These are phyloP conservation scores for Arthroderma uncinatum DNA, from an alignment of 2,329 filamentous ascomycete species.

Conservation along the genomic window DNA sequence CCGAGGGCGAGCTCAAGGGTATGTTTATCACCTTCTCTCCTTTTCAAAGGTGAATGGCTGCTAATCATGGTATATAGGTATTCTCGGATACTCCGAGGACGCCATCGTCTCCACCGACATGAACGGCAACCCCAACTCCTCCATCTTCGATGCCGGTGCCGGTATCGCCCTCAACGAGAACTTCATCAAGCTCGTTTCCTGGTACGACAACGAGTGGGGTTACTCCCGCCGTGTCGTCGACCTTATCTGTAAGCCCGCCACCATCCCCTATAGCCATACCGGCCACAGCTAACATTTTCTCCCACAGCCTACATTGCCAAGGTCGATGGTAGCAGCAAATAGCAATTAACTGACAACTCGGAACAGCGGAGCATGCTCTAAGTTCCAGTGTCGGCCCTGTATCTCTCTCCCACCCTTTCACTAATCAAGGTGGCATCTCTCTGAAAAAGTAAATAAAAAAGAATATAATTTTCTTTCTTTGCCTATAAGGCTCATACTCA, in stretches of 20 bases:
- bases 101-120: constrained; percentile 89
- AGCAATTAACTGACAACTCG: constrained; percentile 28
- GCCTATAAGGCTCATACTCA: neutral
- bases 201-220: constrained; percentile 99
- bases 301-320: constrained; percentile 62
- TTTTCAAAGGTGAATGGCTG: neutral
- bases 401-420: neutral
- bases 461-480: neutral
- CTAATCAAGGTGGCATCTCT: too few species aligned
- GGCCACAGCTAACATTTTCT: constrained; percentile 19
- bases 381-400: neutral
- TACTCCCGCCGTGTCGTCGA: constrained; percentile 94
- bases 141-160: constrained; percentile 98
- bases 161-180: constrained; percentile 97
- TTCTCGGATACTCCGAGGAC: constrained; percentile 93
- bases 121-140: constrained; percentile 84
- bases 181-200: constrained; percentile 96
- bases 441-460: constrained; percentile 1
- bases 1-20: constrained; percentile 79
- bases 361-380: constrained; percentile 28
- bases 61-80: constrained; percentile 43
- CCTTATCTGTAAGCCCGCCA: constrained; percentile 43
- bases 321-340: constrained; percentile 46
- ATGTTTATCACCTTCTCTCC: constrained; percentile 24
- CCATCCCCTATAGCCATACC: neutral